phyloP scores from a whole-genome alignment of 2,329 filamentous ascomycete species.

The Lasiodiplodia citricola region DNA sequence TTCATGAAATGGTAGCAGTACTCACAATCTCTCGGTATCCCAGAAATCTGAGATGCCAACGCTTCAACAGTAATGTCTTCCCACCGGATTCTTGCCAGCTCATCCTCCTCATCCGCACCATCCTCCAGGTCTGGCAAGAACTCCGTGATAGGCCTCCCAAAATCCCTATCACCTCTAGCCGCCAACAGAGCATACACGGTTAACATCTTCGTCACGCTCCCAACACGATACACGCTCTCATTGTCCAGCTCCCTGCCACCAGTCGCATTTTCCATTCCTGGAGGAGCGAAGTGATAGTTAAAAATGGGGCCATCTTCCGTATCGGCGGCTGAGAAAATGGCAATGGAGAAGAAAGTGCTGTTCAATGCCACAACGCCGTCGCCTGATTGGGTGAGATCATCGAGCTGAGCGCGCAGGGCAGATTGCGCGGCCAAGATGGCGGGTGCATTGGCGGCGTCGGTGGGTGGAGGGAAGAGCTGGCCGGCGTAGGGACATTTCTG shows the following conservation, averaged over 20 bases:
- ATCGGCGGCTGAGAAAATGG: conserved; percentile 44
- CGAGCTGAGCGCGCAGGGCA: conserved; percentile 14
- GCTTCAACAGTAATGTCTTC: conserved; percentile 28
- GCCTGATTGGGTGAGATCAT: not conserved
- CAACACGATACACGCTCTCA: conserved; percentile 49
- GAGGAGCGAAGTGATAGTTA: conserved; percentile 44
- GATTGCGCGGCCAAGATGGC: conserved; percentile 24
- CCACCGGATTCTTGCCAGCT: conserved; percentile 16
- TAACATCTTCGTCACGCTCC: conserved; percentile 54
- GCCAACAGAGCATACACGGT: conserved; percentile 51
- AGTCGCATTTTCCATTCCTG: conserved; percentile 31
- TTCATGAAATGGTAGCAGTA: not conserved
- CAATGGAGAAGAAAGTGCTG: conserved; percentile 43
- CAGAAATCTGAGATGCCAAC: conserved; percentile 21
- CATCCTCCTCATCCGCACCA: not conserved
- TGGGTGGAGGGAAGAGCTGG: conserved; percentile 25
- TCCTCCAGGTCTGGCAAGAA: conserved; percentile 47
- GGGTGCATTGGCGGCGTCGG: not conserved
- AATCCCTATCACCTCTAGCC: conserved; percentile 47
- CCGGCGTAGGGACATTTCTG: conserved; percentile 27
- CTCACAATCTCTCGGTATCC: conserved; percentile 6
- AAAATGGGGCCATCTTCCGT: conserved; percentile 36
- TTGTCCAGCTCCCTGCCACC: conserved; percentile 32
- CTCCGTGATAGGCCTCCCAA: conserved; percentile 49
- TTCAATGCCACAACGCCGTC: conserved; percentile 27